Evolutionary conservation across 768 basidiomycete genomes (phyloP), one percentile per base, ranked within the genome.

Genomic region (Rhizopogon roseolus): DNA sequence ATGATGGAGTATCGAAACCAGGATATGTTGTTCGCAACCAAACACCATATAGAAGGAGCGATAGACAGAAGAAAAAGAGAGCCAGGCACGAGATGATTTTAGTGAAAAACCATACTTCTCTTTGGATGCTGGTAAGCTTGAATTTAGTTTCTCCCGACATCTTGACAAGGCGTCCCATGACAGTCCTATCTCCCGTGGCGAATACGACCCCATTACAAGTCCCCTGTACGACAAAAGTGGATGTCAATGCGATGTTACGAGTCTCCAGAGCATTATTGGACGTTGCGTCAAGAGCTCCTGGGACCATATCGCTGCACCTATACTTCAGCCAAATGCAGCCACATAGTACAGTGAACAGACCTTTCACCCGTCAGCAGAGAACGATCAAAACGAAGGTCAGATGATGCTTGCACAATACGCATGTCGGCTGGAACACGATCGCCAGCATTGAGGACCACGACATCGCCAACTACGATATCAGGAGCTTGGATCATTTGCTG

Each of bases 341-440:
- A 64, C 64, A 53, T 64, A 72, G 52, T 69, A 55, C 69, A 73
- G 17, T 57, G 61, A 14, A 68, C 56, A 56, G 69, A 67, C 57
- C 79, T 79, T 66, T 84, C 82, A 16, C 82, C 82, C 5, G 86
- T 88, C 17, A 88, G 72, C 36, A 86, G 76, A 32, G 81, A 78
- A 28, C 84, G 72, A 59, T 87, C 86, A 46, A 86, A 80, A 52
- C 76, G 75, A 39, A 85, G 66, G 61, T 87, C 85, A 1, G 76
- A 68, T 17, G 78, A 80, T 22, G 75, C 76, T 4, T 81, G 72
- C 36, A 87, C 75, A 16, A 90, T 71, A 46, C 82, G 77, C 14
- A 89, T 54, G 60, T 90, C 88, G 4, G 87, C 86, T 0, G 88
- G 88, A 2, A 88, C 77, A n/a, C 85, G 82, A 61, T 83, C 81